These are phyloP conservation scores for Blastobotrys aristatus DNA, from an alignment of 1,139 yeast genomes.

Conservation along the genomic window DNA sequence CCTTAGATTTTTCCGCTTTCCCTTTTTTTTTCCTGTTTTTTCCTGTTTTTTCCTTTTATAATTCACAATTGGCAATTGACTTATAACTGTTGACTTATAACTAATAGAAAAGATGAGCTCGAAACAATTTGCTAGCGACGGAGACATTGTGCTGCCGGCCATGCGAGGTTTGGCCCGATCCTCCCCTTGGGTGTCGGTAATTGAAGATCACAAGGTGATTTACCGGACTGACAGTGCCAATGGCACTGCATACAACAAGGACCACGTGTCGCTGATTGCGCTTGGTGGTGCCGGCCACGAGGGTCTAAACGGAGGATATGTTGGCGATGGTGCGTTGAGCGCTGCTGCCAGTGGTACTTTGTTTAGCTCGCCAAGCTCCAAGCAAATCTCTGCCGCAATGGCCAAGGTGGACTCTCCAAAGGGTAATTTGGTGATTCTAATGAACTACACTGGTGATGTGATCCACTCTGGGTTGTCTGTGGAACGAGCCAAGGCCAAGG, in stretches of 20 bases:
- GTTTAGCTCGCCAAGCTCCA: constrained; percentile 89
- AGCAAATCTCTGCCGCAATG: constrained; percentile 72
- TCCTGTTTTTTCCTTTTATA: not conserved
- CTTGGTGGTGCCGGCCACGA: constrained; percentile 98
- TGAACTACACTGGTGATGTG: constrained; percentile 92
- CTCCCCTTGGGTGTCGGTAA: constrained; percentile 59
- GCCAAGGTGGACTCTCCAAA: constrained; percentile 51
- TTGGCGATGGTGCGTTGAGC: constrained; percentile 74
- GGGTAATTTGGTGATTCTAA: constrained; percentile 73
- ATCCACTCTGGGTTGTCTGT: constrained; percentile 88
- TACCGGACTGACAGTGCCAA: constrained; percentile 33
- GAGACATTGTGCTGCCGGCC: constrained; percentile 60
- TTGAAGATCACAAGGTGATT: constrained; percentile 65
- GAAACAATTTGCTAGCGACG: constrained; percentile 35
- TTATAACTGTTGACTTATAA: not conserved
- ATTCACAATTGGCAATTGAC: not conserved
- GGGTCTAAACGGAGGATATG: constrained; percentile 88
- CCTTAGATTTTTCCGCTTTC: not conserved
- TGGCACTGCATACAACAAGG: constrained; percentile 16
- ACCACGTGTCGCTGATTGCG: constrained; percentile 55
- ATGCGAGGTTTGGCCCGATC: constrained; percentile 64
- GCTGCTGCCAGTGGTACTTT: constrained; percentile 87
- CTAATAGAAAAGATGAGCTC: constrained; percentile 9
- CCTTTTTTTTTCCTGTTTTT: not conserved
- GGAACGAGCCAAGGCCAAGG: constrained; percentile 77